Base-by-base conservation (phyloP, 2,329 filamentous ascomycete genomes). In the Fonsecaea monophora region DNA sequence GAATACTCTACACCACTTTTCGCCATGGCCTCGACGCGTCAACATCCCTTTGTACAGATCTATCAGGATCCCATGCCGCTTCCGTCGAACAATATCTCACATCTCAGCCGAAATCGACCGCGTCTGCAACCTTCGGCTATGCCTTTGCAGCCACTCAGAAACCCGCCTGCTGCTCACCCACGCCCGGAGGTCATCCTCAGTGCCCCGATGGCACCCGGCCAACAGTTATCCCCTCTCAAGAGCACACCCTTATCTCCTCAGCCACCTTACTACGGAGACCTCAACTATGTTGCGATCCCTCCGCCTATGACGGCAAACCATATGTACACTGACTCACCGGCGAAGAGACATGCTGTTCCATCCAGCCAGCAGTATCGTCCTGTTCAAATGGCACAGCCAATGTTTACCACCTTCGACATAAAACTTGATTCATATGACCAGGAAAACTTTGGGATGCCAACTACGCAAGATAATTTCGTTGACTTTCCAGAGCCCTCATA, bases 151-250 rank as follows among this genome's bases (percentile, higher is more conserved):
- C 65, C 66, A 35, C 64, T 70, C 53, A 65, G 65, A 21, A 69
- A 71, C 64, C 65, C 70, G 67, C 67, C 60, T 67, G 77, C 84
- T 72, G 60, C 69, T 67, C 66, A 59, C 68, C 77, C 84, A 72
- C 85, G 84, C 79, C 82, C 84, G 69, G 91, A 91, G 78, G 84
- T 89, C 73, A 80, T 89, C 64, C 84, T 94, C 73, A 88, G 90
- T 72, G 89, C 90, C 30, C 81, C 86, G 25, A 78, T 82, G 62
- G 74, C 77, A 67, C 78, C 68, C 75, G 78, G 71, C 71, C 75
- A 72, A 75, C 83, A 67, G 13, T 35, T 69, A 6, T 77, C 82
- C 73, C 80, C 84, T 82, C 74, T 84, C 84, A 65, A 96, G 92
- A 62, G 92, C 91, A 10, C 86, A 85, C 74, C 96, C 95, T 80